Percentiles rank a stretch among this genome's conserved stretches.
Conservation (phyloP, 345 rosid species). For the Aethionema arabicum region DNA sequence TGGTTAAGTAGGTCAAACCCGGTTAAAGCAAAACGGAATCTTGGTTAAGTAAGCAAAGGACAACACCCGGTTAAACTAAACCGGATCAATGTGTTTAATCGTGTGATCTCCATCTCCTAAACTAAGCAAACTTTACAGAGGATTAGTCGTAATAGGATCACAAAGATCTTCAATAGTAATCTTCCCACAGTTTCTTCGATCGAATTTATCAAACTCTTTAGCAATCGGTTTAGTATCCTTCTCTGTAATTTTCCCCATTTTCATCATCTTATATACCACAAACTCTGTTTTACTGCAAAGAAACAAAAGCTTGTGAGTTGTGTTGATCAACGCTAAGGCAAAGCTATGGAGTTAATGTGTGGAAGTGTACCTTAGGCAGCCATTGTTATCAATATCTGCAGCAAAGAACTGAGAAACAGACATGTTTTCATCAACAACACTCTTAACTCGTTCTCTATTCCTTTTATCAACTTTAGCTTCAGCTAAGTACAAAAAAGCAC, state of each 20-base stretch:
- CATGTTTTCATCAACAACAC: conserved; percentile 81
- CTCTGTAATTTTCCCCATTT: conserved; percentile 66
- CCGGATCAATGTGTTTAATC: not conserved
- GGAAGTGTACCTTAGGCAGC: conserved; percentile 62
- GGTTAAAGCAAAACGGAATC: not conserved
- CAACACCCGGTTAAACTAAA: not conserved
- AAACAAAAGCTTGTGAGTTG: not conserved
- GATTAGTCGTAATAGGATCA: conserved; percentile 33
- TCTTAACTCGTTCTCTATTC: conserved; percentile 68
- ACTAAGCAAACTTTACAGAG: conserved; percentile 21
- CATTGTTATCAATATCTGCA: conserved; percentile 82
- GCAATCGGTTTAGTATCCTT: conserved; percentile 60
- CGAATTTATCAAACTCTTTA: conserved; percentile 63
- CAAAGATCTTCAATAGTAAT: conserved; percentile 73
- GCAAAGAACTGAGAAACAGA: conserved; percentile 81
- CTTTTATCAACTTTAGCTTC: conserved; percentile 91
- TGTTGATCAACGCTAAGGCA: too few relatives aligned
- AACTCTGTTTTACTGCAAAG: conserved; percentile 64
- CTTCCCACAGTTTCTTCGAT: conserved; percentile 66
- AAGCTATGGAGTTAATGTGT: too few relatives aligned
- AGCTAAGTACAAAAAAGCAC: conserved; percentile 75
- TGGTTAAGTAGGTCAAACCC: not conserved
- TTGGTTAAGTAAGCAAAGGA: not conserved
- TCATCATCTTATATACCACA: conserved; percentile 76
- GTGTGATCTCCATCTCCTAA: too few relatives aligned